phyloP scores from a whole-genome alignment of 768 basidiomycete species.

The Pisolithus sp. region DNA sequence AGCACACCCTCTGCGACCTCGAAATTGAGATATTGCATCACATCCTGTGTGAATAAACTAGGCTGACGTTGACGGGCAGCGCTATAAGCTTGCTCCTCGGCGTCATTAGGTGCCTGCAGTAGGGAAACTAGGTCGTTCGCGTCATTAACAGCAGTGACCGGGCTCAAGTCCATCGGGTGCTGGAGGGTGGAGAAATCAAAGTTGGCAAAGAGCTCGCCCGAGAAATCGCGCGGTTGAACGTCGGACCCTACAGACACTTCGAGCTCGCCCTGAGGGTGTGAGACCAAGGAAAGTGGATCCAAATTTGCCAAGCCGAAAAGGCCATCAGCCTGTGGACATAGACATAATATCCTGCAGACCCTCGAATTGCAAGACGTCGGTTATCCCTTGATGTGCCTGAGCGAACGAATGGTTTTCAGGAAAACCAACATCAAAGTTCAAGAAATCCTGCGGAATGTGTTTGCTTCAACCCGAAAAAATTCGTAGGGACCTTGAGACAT shows the following conservation, averaged over 20 bases:
- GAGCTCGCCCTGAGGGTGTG: conserved; percentile 33
- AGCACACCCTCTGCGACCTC: conserved; percentile 15
- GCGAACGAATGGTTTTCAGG: conserved; percentile 5
- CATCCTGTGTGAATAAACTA: conserved; percentile 23
- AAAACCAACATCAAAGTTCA: conserved; percentile 12
- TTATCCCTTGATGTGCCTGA: conserved; percentile 1
- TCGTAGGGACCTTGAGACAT: not conserved
- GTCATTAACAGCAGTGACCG: conserved; percentile 3
- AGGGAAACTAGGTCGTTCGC: conserved; percentile 17
- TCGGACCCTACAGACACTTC: conserved; percentile 25
- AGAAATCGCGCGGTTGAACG: conserved; percentile 4
- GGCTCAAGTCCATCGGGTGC: conserved; percentile 3
- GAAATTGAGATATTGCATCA: conserved; percentile 36
- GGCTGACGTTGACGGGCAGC: conserved; percentile 12
- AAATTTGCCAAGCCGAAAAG: conserved; percentile 33
- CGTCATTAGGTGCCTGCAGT: conserved; percentile 12
- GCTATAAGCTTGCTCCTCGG: conserved; percentile 10
- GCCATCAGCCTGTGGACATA: conserved; percentile 25
- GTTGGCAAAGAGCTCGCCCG: conserved; percentile 15
- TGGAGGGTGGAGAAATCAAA: conserved; percentile 15
- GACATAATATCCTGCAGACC: conserved; percentile 27
- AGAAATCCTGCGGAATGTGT: conserved; percentile 3
- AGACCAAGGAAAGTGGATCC: conserved; percentile 23
- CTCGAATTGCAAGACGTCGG: conserved; percentile 9
- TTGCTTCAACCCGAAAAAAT: not conserved